phyloP scores from a whole-genome alignment of 805 yeast genomes.

The Candida saitoana region DNA sequence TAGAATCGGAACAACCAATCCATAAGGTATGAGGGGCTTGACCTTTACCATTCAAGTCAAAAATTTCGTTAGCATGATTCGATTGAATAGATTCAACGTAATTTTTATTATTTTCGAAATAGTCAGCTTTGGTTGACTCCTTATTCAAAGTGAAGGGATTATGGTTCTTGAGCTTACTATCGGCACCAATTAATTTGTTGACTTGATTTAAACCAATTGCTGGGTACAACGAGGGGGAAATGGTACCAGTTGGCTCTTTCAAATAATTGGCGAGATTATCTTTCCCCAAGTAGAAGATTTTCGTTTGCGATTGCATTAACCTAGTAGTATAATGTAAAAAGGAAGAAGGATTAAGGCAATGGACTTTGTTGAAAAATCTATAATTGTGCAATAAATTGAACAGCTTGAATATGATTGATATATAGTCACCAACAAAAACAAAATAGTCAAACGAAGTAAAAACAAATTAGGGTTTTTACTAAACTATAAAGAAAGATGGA shows the following conservation, averaged over 20 bases:
- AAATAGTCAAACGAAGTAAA: background rate
- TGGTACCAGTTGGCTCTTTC: background rate
- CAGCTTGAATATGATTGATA: background rate
- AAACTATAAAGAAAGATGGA: background rate
- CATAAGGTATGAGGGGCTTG: slow-evolving; percentile 91
- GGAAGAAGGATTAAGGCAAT: background rate
- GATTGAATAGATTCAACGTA: slow-evolving; percentile 45
- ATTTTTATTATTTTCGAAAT: slow-evolving; percentile 42
- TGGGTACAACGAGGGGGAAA: slow-evolving; percentile 3
- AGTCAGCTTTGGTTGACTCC: slow-evolving; percentile 47
- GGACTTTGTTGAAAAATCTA: background rate
- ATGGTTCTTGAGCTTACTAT: background rate
- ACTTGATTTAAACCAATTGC: background rate
- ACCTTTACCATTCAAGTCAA: slow-evolving; percentile 68
- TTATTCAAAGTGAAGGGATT: slow-evolving; percentile 45
- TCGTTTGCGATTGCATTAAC: slow-evolving; percentile 3
- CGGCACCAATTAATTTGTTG: background rate
- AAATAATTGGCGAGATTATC: slow-evolving; percentile 4
- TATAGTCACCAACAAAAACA: background rate
- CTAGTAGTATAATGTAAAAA: background rate
- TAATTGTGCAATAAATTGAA: background rate
- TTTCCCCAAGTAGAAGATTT: slow-evolving; percentile 1
- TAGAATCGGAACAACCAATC: slow-evolving; percentile 92
- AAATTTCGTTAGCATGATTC: slow-evolving; percentile 49
- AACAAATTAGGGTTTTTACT: background rate